A percentile compares a stretch with the other conserved stretches of the same genome.
phyloP scores from a whole-genome alignment of 306 rosid species.

The Lathyrus aphaca region DNA sequence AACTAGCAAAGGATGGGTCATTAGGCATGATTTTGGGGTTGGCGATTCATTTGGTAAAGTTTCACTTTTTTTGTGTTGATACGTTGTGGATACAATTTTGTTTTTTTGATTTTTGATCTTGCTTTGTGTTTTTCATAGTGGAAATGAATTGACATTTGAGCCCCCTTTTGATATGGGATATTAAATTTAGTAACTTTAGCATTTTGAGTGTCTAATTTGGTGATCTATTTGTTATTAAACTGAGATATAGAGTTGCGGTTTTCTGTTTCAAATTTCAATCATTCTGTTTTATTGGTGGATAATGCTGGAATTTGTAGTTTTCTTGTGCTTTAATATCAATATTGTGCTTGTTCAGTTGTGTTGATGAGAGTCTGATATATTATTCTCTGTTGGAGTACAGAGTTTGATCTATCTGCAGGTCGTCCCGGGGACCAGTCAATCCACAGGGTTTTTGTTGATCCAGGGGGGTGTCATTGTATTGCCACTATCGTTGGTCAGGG shows the following conservation, averaged over 20 bases:
- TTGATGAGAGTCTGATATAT: slow-evolving; percentile 41
- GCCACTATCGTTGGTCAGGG: slow-evolving; percentile 77
- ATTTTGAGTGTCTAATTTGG: slow-evolving; percentile 25
- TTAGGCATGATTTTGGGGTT: slow-evolving; percentile 90
- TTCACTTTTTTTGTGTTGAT: slow-evolving; percentile 1
- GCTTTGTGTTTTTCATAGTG: neutral
- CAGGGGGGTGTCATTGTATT: slow-evolving; percentile 96
- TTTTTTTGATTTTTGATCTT: slow-evolving; percentile 5
- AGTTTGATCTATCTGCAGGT: slow-evolving; percentile 82
- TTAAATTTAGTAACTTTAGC: slow-evolving; percentile 12
- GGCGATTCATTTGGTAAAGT: slow-evolving; percentile 77
- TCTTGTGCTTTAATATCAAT: slow-evolving; percentile 30
- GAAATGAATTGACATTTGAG: slow-evolving; percentile 25
- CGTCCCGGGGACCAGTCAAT: slow-evolving; percentile 95
- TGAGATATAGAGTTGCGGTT: slow-evolving; percentile 23
- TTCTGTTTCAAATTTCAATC: slow-evolving; percentile 3
- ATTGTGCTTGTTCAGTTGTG: slow-evolving; percentile 15
- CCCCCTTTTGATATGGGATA: neutral
- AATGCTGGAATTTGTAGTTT: slow-evolving; percentile 28
- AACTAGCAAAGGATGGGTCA: slow-evolving; percentile 95
- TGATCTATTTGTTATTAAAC: slow-evolving; percentile 23
- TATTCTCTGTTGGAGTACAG: slow-evolving; percentile 50
- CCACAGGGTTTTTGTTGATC: slow-evolving; percentile 94
- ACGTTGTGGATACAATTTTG: neutral
- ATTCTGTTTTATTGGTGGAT: slow-evolving; percentile 8